Percentiles rank a stretch among this genome's conserved stretches.
Conservation (phyloP, 2,329 filamentous ascomycete genomes). For the Cordyceps tenuipes region DNA sequence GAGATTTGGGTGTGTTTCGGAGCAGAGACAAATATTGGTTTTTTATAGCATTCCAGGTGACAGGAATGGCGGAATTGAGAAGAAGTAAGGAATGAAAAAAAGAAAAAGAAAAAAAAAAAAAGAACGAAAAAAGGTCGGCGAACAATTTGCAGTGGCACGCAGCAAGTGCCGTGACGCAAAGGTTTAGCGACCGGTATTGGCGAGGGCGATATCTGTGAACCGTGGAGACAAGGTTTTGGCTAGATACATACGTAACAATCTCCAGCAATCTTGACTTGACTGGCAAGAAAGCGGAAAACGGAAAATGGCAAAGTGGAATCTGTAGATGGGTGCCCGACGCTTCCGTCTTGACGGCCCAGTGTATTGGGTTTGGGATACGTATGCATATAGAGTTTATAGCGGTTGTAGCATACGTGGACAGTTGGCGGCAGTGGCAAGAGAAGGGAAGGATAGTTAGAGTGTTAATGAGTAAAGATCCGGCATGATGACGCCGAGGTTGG, state of each 20-base stretch:
- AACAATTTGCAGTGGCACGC: neutral
- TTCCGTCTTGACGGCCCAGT: neutral
- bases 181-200: too few relatives aligned
- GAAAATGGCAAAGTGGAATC: neutral
- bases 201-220: too few relatives aligned
- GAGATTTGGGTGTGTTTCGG: neutral
- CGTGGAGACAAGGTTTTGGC: neutral
- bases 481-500: neutral
- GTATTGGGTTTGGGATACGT: slow-evolving; percentile 1
- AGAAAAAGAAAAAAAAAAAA: too few relatives aligned
- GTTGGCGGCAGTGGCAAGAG: neutral
- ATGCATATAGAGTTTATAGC: neutral
- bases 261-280: neutral
- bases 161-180: neutral
- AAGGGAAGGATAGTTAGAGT: neutral
- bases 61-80: neutral
- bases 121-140: neutral
- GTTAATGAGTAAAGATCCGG: neutral
- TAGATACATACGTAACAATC: neutral
- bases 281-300: neutral
- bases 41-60: neutral
- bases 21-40: neutral
- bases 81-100: too few relatives aligned
- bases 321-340: neutral
- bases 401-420: neutral